Evolutionary conservation across 164 flowering plant species (phyloP).

Genomic region (Magnolia sinica): DNA sequence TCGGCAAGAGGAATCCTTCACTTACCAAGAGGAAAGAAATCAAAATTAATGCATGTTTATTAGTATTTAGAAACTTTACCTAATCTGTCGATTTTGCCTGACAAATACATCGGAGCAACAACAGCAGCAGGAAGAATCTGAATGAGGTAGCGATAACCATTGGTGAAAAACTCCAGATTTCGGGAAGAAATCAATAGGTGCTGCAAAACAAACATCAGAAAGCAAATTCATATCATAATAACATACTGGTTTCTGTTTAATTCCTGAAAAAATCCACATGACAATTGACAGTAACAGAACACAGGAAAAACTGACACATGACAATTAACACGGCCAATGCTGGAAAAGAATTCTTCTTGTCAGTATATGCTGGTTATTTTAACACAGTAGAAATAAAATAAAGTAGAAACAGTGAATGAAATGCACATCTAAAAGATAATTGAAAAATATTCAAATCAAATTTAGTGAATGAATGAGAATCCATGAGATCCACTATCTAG

Average conservation of each 20-base stretch:
- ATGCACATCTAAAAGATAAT: not conserved
- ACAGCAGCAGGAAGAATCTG: constrained; percentile 99
- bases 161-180: constrained; percentile 95
- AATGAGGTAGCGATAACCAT: constrained; percentile 88
- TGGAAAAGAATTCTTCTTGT: no score
- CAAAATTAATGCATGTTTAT: no score
- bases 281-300: no score
- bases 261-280: not conserved
- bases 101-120: constrained; percentile 97
- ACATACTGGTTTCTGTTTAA: not conserved
- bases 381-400: no score
- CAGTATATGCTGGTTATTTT: no score
- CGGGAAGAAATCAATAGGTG: constrained; percentile 82
- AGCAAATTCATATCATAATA: not conserved
- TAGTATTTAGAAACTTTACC: constrained; percentile 35
- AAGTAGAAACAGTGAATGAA: not conserved
- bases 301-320: no score
- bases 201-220: constrained; percentile 42
- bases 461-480: constrained; percentile 2
- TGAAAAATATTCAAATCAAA: not conserved
- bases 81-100: constrained; percentile 90
- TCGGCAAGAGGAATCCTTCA: not conserved
- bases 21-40: constrained; percentile 54
- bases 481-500: not conserved
- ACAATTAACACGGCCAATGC: no score